A percentile compares a stretch with the other conserved stretches of the same genome.
phyloP scores from a whole-genome alignment of 495 filamentous ascomycete species.

The Daldinia caldariorum region DNA sequence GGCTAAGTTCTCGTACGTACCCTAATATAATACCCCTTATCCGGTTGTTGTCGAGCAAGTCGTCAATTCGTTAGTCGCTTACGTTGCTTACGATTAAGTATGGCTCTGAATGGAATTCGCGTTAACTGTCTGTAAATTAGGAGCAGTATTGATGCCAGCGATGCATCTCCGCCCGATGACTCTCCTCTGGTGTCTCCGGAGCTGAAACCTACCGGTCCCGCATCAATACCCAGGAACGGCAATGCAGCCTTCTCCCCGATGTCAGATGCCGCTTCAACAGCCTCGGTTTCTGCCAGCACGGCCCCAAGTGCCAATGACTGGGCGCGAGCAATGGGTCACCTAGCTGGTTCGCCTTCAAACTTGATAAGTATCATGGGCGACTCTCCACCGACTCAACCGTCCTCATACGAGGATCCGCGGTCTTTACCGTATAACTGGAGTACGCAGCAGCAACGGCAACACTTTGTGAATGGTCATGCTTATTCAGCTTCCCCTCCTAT shows the following conservation, averaged over 20 bases:
- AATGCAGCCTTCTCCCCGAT: constrained; percentile 53
- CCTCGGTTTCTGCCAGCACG: constrained; percentile 58
- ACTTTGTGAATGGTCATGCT: constrained; percentile 51
- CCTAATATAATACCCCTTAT: constrained; percentile 3
- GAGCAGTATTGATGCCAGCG: constrained; percentile 46
- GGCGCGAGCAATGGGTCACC: constrained; percentile 57
- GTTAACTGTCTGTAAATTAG: constrained; percentile 47
- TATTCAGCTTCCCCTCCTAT: constrained; percentile 61
- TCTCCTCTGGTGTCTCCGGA: constrained; percentile 55
- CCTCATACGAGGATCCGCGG: constrained; percentile 63
- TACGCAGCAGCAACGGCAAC: constrained; percentile 49
- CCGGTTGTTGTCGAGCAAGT: background rate
- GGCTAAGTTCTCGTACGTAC: constrained; percentile 60
- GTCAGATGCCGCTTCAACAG: constrained; percentile 57
- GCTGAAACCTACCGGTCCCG: constrained; percentile 51
- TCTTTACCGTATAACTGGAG: constrained; percentile 56
- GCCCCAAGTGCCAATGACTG: constrained; percentile 64
- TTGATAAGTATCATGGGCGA: constrained; percentile 64
- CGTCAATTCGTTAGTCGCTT: background rate
- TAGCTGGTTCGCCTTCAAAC: constrained; percentile 65
- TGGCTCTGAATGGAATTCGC: constrained; percentile 20
- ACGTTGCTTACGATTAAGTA: background rate
- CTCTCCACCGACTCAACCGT: constrained; percentile 62
- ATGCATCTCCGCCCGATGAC: constrained; percentile 52
- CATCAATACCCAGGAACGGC: constrained; percentile 50